Evolutionary conservation across 148 eudicot species (phyloP), one percentile per base, ranked within the genome.

Genomic region (Drosera capensis): DNA sequence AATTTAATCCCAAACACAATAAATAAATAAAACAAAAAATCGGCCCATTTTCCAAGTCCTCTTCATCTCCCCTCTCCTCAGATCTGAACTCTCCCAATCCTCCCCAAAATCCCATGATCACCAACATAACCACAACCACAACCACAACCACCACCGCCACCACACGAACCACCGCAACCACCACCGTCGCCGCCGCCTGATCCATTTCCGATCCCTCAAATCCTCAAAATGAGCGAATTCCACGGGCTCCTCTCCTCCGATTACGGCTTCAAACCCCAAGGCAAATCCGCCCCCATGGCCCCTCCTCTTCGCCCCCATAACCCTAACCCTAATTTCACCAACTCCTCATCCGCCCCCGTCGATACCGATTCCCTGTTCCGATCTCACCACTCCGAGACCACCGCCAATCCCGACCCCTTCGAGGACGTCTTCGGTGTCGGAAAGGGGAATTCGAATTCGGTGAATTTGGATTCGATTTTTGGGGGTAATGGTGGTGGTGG

Each of bases 221-320:
- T 26, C 37, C 43, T 36, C 11, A 23, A 38, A 42, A 83, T 90
- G 99, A 86, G 76, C 23, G 95, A 84, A 49, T 86, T 90, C 16
- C 51, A 64, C 15, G 82, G 76, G 31, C 45, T 61, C 25, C 58
- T 90, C 14, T 77, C 84, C 11, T 60, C 77, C 21, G 82, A 80
- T 52, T 78, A 64, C 53, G 99, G 93, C n/a, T 65, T 65, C 55
- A 66, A 70, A 40, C 77, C 80, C 38, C 77, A 65, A 31, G 86
- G 93, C 9, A 84, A 84, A 73, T 67, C 94, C 14, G 79, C 73
- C 0, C 95, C 99, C 19, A 90, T 84, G 93, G 71, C 73, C 35
- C 46, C 77, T 9, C 16, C n/a, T n/a, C n/a, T n/a, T n/a, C n/a
- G n/a, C n/a, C n/a, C n/a, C n/a, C n/a, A n/a, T n/a, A n/a, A n/a